A percentile compares a stretch with the other conserved stretches of the same genome.
phyloP scores from a whole-genome alignment of 2,329 filamentous ascomycete genomes.

The Penicillium sp. region DNA sequence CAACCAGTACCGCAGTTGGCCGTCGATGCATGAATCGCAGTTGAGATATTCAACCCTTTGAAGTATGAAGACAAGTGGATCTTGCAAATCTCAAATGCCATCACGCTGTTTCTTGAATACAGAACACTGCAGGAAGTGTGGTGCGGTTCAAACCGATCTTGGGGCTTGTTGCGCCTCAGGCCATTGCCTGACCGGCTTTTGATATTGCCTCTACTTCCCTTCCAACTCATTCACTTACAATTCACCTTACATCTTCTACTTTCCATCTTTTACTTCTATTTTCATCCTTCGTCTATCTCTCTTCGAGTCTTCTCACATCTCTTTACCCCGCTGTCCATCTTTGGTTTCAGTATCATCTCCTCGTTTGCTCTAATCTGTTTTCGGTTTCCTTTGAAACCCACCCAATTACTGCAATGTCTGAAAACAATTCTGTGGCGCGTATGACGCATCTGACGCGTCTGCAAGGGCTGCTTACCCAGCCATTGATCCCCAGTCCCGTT shows the following conservation, averaged over 20 bases:
- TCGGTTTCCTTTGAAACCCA: background rate
- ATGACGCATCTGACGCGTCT: too few relatives aligned
- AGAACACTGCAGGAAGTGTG: background rate
- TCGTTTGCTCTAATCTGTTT: background rate
- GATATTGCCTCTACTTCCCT: background rate
- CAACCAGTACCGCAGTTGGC: background rate
- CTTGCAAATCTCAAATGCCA: background rate
- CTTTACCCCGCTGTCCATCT: background rate
- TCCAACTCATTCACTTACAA: background rate
- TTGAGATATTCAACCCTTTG: background rate
- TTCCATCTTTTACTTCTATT: background rate
- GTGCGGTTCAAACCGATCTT: background rate
- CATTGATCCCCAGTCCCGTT: constrained; percentile 65
- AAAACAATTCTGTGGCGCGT: background rate
- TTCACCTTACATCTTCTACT: background rate
- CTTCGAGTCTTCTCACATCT: background rate
- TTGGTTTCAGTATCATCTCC: background rate
- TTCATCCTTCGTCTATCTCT: background rate
- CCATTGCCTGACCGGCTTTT: constrained; percentile 1
- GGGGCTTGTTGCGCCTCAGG: background rate
- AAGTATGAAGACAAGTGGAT: constrained; percentile 2
- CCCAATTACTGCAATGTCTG: background rate
- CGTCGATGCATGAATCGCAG: background rate
- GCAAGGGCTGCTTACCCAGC: constrained; percentile 66
- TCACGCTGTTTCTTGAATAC: background rate